phyloP scores from a whole-genome alignment of 2,329 filamentous ascomycete species.

The Fusarium agapanthi region DNA sequence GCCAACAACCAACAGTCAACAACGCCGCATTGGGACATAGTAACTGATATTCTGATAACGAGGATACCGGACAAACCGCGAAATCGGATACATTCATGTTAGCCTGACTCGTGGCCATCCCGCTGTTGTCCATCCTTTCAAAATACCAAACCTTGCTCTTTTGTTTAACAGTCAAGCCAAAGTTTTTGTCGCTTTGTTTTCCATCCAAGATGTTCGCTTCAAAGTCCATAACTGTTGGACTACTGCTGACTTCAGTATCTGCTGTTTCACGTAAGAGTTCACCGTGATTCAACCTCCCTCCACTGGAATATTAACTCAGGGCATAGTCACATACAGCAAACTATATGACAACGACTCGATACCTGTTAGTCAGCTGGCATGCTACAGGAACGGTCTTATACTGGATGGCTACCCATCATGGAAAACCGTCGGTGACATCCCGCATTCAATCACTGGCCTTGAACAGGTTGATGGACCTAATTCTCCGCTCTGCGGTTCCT shows the following conservation, averaged over 20 bases:
- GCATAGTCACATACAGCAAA: background rate
- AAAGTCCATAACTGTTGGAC: background rate
- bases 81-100: background rate
- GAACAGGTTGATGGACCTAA: background rate
- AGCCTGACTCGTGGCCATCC: background rate
- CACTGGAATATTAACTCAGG: background rate
- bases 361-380: background rate
- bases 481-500: background rate
- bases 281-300: no score
- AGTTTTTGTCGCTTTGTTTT: fast-evolving
- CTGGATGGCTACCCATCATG: background rate
- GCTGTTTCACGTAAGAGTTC: background rate
- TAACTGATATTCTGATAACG: background rate
- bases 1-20: background rate
- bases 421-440: background rate
- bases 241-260: background rate
- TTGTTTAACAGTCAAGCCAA: background rate
- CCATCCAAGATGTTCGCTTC: background rate
- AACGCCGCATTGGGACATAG: background rate
- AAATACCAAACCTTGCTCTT: background rate
- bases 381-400: background rate
- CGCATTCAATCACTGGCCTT: background rate
- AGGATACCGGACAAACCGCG: background rate
- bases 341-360: background rate
- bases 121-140: no score